phyloP scores from a whole-genome alignment of 148 eudicot species.

The Fallopia convolvulus region DNA sequence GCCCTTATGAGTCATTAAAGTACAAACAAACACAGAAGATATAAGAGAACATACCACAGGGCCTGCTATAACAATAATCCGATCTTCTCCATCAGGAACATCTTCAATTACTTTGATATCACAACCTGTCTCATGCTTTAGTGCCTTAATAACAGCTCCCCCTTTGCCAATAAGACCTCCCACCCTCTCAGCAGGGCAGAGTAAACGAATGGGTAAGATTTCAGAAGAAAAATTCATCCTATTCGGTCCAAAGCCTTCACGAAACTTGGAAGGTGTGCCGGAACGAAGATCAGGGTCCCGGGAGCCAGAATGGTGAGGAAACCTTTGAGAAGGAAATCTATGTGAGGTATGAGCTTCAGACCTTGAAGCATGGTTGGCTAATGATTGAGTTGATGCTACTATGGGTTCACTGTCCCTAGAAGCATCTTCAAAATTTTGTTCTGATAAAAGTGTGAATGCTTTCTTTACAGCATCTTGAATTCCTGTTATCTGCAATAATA shows the following conservation, averaged over 20 bases:
- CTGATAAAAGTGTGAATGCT: constrained; percentile 66
- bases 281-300: constrained; percentile 35
- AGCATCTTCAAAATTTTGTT: constrained; percentile 48
- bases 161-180: constrained; percentile 96
- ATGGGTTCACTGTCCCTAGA: constrained; percentile 37
- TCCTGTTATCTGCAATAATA: constrained; percentile 63
- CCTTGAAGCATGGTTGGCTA: constrained; percentile 31
- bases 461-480: constrained; percentile 50
- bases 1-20: not conserved
- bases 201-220: constrained; percentile 48
- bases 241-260: constrained; percentile 36
- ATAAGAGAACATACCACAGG: constrained; percentile 59
- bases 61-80: constrained; percentile 78
- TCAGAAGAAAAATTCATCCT: constrained; percentile 42
- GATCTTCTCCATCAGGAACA: constrained; percentile 57
- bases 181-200: constrained; percentile 74
- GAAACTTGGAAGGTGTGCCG: constrained; percentile 19
- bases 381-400: constrained; percentile 38
- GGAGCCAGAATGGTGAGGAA: constrained; percentile 34
- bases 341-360: constrained; percentile 29
- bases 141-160: constrained; percentile 56
- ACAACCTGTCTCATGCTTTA: constrained; percentile 88
- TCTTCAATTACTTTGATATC: constrained; percentile 76
- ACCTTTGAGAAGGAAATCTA: constrained; percentile 34
- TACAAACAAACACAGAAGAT: not conserved